Base-by-base conservation (phyloP, 106 monocot species). In the Allium cepa region DNA sequence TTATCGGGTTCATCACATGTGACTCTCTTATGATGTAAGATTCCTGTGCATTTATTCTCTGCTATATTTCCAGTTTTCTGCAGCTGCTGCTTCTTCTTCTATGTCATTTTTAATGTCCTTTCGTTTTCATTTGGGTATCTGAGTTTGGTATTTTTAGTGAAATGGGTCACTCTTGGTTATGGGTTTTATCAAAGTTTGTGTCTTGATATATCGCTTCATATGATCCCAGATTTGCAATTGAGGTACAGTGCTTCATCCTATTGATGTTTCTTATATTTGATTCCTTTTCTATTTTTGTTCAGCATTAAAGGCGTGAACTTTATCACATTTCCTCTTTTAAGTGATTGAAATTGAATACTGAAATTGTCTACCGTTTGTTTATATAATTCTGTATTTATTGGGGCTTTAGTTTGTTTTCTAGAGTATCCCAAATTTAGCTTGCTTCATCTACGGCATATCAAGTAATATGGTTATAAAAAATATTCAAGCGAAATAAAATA, bases 21-120 rank as follows among this genome's bases (percentile, higher is more conserved):
- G 47, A 36, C 36, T 8, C 17, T 10, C 50, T 65, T 65, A 16
- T 65, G 65, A 65, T 65, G 65, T 65, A 65, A 65, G 49, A 17
- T 9, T 64, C 26, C 4, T 11, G 47, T n/a, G 14, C 16, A n/a
- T 49, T 17, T 36, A 36, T 36, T 26, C 27, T 27, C n/a, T 12
- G 14, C 46, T 62, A 11, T 11, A 11, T 14, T 62, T 26, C 4
- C 46, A 45, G 9, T 15, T 46, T 50, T 65, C 50, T 65, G 16
- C 50, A 47, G 17, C 65, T 50, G 49, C 13, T 64, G 1, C 48
- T 16, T 16, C 13, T 64, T 17, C 26, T 50, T 50, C 9, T 17
- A 1, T 65, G 4, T 9, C 7, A 47, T 48, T 48, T 9, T 47
- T 64, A 3, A 36, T 15, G 47, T 64, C 45, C 27, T 61, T 45